Conservation (phyloP, 257 asterid genomes). For the Pogostemon cablin region DNA sequence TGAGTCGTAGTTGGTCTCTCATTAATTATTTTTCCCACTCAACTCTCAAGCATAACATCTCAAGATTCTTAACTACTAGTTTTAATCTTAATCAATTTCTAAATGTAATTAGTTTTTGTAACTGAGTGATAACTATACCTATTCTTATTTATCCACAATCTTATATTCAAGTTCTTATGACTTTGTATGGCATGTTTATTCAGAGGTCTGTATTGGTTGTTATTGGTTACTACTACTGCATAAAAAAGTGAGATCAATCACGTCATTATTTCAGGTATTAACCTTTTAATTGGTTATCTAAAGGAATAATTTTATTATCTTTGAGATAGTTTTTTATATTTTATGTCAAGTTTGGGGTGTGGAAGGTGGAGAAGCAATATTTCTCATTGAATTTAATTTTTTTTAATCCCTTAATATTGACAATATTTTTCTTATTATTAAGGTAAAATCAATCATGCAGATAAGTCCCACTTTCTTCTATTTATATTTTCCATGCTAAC, state of each 20-base stretch:
- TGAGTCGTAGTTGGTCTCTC: not conserved
- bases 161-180: conserved; percentile 27
- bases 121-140: not conserved
- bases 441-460: no score
- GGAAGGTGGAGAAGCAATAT: no score
- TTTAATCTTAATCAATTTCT: not conserved
- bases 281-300: conserved; percentile 6
- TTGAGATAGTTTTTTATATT: not conserved
- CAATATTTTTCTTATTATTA: no score
- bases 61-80: not conserved
- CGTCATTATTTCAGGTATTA: conserved; percentile 91
- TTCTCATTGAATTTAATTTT: no score
- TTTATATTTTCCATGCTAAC: no score
- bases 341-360: not conserved
- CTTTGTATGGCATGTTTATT: conserved; percentile 37
- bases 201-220: conserved; percentile 98
- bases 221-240: conserved; percentile 95
- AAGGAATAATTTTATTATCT: conserved; percentile 25
- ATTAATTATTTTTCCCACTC: conserved; percentile 8
- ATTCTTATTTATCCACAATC: conserved; percentile 17
- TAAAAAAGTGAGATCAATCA: conserved; percentile 87
- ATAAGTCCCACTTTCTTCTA: no score
- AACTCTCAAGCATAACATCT: conserved; percentile 1
- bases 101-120: conserved; percentile 23
- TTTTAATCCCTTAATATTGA: no score